phyloP scores from a whole-genome alignment of 805 yeast genomes.

The Teunomyces cretensis region DNA sequence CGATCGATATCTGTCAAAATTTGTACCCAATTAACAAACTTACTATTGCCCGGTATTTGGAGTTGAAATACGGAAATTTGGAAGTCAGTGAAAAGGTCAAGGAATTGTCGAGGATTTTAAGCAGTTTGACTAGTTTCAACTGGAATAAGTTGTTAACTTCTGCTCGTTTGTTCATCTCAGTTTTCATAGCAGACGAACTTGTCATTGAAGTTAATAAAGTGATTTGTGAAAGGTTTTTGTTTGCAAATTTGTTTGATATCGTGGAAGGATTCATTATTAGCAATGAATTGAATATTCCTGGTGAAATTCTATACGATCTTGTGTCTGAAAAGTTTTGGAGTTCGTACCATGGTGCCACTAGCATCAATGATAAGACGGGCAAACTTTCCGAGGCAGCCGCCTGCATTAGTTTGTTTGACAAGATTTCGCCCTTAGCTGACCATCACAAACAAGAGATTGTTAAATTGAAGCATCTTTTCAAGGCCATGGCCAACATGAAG shows the following conservation, averaged over 20 bases:
- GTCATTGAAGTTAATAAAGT: conserved; percentile 17
- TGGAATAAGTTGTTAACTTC: conserved; percentile 8
- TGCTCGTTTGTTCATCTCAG: conserved; percentile 2
- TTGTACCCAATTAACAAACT: conserved; percentile 35
- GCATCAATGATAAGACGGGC: conserved; percentile 34
- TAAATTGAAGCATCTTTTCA: conserved; percentile 33
- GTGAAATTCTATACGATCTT: conserved; percentile 14
- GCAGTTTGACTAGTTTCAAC: conserved; percentile 4
- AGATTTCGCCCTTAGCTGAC: conserved; percentile 3
- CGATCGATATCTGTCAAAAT: conserved; percentile 29
- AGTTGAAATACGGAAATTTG: conserved; percentile 14
- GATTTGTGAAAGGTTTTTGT: conserved; percentile 29
- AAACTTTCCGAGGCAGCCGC: conserved; percentile 22
- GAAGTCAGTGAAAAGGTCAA: conserved; percentile 1
- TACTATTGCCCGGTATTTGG: conserved; percentile 29
- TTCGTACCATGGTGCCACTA: conserved; percentile 26
- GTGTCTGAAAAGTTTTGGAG: conserved; percentile 34
- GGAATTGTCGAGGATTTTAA: conserved; percentile 1
- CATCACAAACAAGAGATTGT: conserved; percentile 10
- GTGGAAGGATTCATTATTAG: conserved; percentile 15
- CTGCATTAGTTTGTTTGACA: conserved; percentile 29
- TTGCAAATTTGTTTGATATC: conserved; percentile 25
- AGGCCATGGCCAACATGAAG: conserved; percentile 34
- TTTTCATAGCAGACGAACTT: conserved; percentile 17
- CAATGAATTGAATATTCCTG: conserved; percentile 8